Percentiles rank a stretch among this genome's conserved stretches.
Conservation (phyloP, 78 protist species). For the Isochrysis galbana region DNA sequence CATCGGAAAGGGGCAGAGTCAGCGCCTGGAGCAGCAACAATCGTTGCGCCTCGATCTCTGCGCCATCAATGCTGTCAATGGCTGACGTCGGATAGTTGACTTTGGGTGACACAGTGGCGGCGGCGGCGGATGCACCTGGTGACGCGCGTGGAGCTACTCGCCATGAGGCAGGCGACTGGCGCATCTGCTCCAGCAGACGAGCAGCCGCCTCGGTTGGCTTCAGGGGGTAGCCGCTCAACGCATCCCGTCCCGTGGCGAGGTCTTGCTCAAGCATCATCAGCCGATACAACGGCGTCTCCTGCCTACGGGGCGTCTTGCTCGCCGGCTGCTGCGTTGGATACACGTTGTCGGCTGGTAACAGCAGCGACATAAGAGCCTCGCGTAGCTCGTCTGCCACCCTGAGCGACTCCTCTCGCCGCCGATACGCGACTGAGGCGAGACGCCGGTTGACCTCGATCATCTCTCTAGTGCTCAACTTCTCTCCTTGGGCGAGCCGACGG, state of each 20-base stretch:
- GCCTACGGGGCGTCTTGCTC: neutral
- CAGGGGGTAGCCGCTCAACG: neutral
- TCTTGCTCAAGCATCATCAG: neutral
- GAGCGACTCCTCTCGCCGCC: neutral
- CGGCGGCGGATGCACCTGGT: too few relatives aligned
- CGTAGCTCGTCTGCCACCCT: neutral
- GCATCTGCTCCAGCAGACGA: too few relatives aligned
- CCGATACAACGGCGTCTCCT: neutral
- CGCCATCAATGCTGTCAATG: too few relatives aligned
- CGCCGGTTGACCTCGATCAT: neutral
- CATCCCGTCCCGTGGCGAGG: neutral
- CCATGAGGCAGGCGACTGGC: too few relatives aligned
- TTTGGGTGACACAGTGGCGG: too few relatives aligned
- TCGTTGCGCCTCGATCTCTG: neutral
- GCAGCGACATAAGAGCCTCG: neutral
- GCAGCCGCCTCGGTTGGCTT: too few relatives aligned
- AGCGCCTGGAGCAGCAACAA: neutral
- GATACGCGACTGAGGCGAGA: neutral
- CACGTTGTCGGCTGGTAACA: neutral
- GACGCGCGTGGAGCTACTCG: too few relatives aligned
- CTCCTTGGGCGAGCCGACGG: neutral
- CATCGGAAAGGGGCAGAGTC: neutral
- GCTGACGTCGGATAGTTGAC: too few relatives aligned
- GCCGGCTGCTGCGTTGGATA: too few relatives aligned
- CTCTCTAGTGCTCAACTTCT: neutral